Evolutionary conservation across 495 filamentous ascomycete species (phyloP).

Genomic region (Amniculicola lignicola): DNA sequence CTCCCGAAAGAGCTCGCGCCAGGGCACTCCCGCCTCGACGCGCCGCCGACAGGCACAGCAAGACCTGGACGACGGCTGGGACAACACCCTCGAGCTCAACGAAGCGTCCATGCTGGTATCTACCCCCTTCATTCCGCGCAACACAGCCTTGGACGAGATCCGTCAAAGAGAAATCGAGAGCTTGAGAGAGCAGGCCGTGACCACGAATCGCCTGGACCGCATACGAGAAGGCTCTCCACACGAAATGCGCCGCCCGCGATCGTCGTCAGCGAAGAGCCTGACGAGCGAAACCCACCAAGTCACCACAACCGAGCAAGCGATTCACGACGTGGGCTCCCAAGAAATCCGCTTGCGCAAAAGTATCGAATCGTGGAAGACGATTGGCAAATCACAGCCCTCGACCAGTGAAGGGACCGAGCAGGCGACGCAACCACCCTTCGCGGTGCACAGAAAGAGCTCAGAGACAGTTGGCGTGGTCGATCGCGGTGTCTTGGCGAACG

Average conservation of each 20-base stretch:
- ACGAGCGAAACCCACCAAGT: slow-evolving; percentile 2
- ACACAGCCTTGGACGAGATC: slow-evolving; percentile 53
- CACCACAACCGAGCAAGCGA: neutral
- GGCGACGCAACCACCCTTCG: slow-evolving; percentile 54
- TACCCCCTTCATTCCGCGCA: slow-evolving; percentile 55
- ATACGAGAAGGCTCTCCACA: slow-evolving; percentile 53
- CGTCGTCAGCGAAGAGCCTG: slow-evolving; percentile 7
- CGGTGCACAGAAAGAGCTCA: slow-evolving; percentile 47
- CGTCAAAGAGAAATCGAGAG: slow-evolving; percentile 58
- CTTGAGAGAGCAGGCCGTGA: slow-evolving; percentile 56
- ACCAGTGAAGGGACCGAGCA: slow-evolving; percentile 41
- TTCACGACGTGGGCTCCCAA: neutral
- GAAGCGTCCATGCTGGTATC: slow-evolving; percentile 59
- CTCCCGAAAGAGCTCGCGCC: slow-evolving; percentile 34
- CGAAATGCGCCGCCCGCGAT: slow-evolving; percentile 41
- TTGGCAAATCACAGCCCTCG: slow-evolving; percentile 31
- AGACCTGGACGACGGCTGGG: slow-evolving; percentile 53
- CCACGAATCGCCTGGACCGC: slow-evolving; percentile 56
- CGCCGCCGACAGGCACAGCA: slow-evolving; percentile 43
- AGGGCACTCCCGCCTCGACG: slow-evolving; percentile 41
- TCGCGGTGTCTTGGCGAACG: slow-evolving; percentile 29
- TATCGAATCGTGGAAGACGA: slow-evolving; percentile 27
- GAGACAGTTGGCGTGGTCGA: slow-evolving; percentile 34
- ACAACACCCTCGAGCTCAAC: slow-evolving; percentile 63
- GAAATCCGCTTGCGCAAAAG: slow-evolving; percentile 27